Evolutionary conservation across 805 yeast species (phyloP), one percentile per base, ranked within the genome.

Genomic region (Candida pseudoglaebosa): DNA sequence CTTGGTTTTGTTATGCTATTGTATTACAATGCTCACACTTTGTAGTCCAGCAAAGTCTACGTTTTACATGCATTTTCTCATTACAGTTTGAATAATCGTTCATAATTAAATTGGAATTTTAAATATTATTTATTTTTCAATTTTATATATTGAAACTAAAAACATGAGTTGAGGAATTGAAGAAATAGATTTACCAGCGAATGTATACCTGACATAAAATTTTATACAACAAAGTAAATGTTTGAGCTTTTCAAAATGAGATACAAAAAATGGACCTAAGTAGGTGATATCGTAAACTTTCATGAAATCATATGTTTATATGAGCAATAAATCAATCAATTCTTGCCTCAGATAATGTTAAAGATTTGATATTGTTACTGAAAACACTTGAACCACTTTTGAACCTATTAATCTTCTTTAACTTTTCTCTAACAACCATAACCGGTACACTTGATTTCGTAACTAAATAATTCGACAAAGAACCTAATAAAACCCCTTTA

Each of bases 351-450:
- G 70, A 63, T 48, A 69, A 62, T 10, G 73, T 67, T 43, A 77
- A 62, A 4, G 78, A 74, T 39, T 74, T 71, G 43, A 76, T 71
- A 50, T 77, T 77, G 52, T 78, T 77, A 24, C 79, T 67, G 57
- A 78, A 74, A 22, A 73, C 73, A 34, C 74, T 66, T 28, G 67
- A 57, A 7, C 74, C 73, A 34, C 54, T 53, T 56, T 67, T 70
- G 57, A 77, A 75, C 49, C 81, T 71, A 42, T 80, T 75, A 45
- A 80, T 71, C 62, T 82, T 82, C 65, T 82, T 82, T 52, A 84
- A 68, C 55, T 81, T 83, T 48, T 77, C 76, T 43, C 85, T 70
- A 15, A 84, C 91, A 35, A 83, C 90, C 91, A 83, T 83, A 16
- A 83, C 90, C 0, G 91, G 90, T 2, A 80, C 86, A 13, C 80